Evolutionary conservation across 2,329 filamentous ascomycete genomes (phyloP).

Genomic region (Phoma sp.): DNA sequence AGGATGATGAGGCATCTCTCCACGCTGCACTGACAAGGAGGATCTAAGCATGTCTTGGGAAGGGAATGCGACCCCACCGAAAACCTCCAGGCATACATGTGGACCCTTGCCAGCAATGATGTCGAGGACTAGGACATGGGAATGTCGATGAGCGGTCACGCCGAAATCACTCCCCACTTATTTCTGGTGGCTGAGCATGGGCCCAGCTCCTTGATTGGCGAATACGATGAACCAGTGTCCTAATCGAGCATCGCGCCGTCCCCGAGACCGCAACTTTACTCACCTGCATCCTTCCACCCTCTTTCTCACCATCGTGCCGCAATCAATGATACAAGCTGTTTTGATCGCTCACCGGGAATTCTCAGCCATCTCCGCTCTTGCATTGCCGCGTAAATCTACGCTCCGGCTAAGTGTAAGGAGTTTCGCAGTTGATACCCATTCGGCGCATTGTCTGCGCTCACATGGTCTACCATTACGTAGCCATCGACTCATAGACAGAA

Average conservation of each 20-base stretch:
- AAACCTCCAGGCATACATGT: constrained; percentile 13
- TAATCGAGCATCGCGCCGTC: constrained; percentile 1
- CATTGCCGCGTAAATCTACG: background rate
- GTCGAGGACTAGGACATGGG: background rate
- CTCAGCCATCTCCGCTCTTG: constrained; percentile 2
- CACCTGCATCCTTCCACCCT: constrained; percentile 8
- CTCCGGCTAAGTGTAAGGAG: background rate
- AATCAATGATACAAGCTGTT: constrained; percentile 5
- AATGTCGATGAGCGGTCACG: constrained; percentile 9
- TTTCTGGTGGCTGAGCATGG: constrained; percentile 2
- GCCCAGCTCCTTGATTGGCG: background rate
- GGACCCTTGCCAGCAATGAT: constrained; percentile 5
- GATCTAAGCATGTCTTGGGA: constrained; percentile 3
- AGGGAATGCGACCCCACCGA: constrained; percentile 5
- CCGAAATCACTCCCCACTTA: constrained; percentile 1
- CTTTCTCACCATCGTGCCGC: constrained; percentile 6
- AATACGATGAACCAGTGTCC: background rate
- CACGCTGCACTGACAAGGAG: background rate
- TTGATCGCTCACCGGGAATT: constrained; percentile 9
- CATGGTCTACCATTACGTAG: constrained; percentile 1
- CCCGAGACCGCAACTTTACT: constrained; percentile 13
- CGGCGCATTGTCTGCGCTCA: constrained; percentile 2
- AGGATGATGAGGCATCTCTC: background rate
- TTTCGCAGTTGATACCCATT: constrained; percentile 2
- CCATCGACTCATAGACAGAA: background rate